Base-by-base conservation (phyloP, 805 yeast species). In the Sugiyamaella smithiae region DNA sequence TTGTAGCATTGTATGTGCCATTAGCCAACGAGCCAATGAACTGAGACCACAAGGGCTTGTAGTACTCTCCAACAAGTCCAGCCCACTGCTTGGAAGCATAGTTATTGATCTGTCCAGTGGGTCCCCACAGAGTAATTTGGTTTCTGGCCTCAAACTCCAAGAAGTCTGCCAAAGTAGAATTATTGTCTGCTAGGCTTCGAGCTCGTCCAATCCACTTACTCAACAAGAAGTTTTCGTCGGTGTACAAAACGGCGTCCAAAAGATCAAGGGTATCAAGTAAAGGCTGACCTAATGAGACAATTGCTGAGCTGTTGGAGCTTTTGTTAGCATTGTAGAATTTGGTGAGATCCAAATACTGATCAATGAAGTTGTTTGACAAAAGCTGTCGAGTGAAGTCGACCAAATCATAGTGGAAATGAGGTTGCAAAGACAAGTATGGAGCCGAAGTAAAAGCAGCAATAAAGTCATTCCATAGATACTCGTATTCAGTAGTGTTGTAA, bases 1-100 rank as follows among this genome's bases (percentile, higher is more conserved):
- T 37, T 14, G 41, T 37, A 25, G 25, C 20, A 25, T 37, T 37
- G 41, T 17, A 37, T 5, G 41, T 37, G 9, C 41, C 41, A 37
- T 37, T 37, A 3, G 25, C 41, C 8, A 37, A 9, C 26, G 14
- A 17, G 23, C 49, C 45, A 14, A 49, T 29, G 23, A 52, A 52
- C 41, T n/a, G 20, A 2, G 31, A 16, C 55, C 55, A 52, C 35
- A 52, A 31, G 5, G 40, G 35, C 11, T 25, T n/a, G 43, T 52
- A 45, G 43, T 49, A 52, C 9, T 33, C 20, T 8, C 52, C 49
- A 14, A 52, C 51, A 11, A 52, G 28, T 3, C 55, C 55, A 1
- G 52, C 52, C 55, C 55, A 52, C n/a, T 50, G 47, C 45, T 49
- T 49, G 16, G 50, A 40, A 23, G 55, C 52, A 31, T 52, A 52